Conservation (phyloP, 257 asterid species). For the Rubia yunnanensis region DNA sequence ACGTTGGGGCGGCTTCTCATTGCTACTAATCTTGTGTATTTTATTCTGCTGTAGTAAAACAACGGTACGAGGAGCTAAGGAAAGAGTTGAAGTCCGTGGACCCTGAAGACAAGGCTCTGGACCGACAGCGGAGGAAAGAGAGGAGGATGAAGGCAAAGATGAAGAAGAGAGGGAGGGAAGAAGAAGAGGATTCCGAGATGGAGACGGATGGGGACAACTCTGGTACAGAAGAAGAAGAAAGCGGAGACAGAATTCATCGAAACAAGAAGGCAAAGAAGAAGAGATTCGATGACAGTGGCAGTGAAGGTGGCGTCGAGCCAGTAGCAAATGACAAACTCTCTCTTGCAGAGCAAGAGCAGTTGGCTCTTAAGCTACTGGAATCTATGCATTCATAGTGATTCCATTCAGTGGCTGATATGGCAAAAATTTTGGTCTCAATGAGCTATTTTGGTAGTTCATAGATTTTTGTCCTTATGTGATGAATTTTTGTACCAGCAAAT, state of each 20-base stretch:
- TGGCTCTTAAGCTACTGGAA: conserved; percentile 74
- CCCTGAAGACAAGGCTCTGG: conserved; percentile 72
- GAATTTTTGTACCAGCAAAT: not conserved
- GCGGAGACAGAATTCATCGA: conserved; percentile 20
- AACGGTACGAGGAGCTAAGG: conserved; percentile 55
- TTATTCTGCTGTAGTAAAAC: conserved; percentile 39
- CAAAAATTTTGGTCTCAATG: not conserved
- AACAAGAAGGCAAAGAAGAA: conserved; percentile 56
- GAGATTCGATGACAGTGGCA: conserved; percentile 40
- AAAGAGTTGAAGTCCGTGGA: conserved; percentile 54
- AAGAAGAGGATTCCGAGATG: conserved; percentile 34
- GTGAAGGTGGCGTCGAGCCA: conserved; percentile 27
- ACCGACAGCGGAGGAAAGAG: conserved; percentile 59
- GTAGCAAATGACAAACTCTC: conserved; percentile 24
- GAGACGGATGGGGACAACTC: conserved; percentile 32
- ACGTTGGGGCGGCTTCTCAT: not conserved
- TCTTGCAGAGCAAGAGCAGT: conserved; percentile 76
- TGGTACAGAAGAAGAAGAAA: conserved; percentile 31
- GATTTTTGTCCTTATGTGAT: not conserved
- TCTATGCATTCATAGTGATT: conserved; percentile 51
- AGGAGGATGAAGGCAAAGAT: conserved; percentile 62
- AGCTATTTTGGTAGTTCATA: not conserved
- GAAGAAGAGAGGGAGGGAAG: conserved; percentile 59
- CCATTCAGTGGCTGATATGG: not conserved
- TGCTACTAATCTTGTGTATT: conserved; percentile 2